Percentiles rank a stretch among this genome's conserved stretches.
Conservation (phyloP, 1,284 basidiomycete genomes). For the Rhodotorula sp. region DNA sequence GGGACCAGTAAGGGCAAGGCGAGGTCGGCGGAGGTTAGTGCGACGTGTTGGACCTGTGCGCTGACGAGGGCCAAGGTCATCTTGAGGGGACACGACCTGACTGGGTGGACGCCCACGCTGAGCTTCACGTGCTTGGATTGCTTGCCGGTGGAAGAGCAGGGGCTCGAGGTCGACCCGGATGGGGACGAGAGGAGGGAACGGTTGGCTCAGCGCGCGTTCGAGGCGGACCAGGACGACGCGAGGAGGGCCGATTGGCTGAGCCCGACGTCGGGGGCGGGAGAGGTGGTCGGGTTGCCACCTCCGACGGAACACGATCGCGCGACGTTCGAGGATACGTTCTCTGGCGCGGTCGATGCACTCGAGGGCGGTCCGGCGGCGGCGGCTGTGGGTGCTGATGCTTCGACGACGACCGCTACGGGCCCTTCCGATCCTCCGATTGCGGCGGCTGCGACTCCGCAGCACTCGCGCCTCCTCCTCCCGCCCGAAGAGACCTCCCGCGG, state of each 20-base stretch:
- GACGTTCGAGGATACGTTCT: slow-evolving; percentile 20
- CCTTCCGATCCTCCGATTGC: background rate
- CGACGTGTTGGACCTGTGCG: slow-evolving; percentile 15
- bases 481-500: slow-evolving; percentile 15
- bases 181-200: slow-evolving; percentile 4
- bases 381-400: background rate
- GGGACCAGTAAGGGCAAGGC: slow-evolving; percentile 18
- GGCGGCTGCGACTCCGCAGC: background rate
- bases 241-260: background rate
- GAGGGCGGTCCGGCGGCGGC: background rate
- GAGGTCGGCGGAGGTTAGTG: slow-evolving; percentile 1
- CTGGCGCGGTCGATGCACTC: slow-evolving; percentile 17
- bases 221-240: background rate
- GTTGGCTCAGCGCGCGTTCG: slow-evolving; percentile 4
- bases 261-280: background rate
- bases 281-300: background rate
- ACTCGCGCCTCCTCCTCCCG: slow-evolving; percentile 2
- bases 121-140: slow-evolving; percentile 24
- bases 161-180: background rate
- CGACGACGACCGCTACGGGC: background rate
- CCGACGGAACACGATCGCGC: slow-evolving; percentile 7
- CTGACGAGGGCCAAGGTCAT: slow-evolving; percentile 12
- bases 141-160: background rate
- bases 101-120: slow-evolving; percentile 15
- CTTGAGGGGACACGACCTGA: slow-evolving; percentile 17